These are phyloP conservation scores for Hymenoscyphus fructigenus DNA, from an alignment of 2,329 filamentous ascomycete species.

Conservation along the genomic window DNA sequence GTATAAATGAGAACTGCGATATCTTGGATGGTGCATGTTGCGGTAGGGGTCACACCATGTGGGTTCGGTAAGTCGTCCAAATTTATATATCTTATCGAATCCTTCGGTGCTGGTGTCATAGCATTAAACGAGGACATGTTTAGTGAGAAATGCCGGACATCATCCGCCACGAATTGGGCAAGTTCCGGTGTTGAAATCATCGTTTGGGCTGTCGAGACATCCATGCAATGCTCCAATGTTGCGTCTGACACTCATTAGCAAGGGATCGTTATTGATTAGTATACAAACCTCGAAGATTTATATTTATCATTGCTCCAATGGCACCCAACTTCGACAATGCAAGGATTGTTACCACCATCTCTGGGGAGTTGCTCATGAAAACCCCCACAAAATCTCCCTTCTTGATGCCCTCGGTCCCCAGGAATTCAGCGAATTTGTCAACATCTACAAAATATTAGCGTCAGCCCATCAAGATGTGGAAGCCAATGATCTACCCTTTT, in stretches of 20 bases:
- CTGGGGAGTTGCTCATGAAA: slow-evolving; percentile 49
- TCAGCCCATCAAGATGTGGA: background rate
- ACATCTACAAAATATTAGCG: slow-evolving; percentile 37
- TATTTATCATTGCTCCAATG: slow-evolving; percentile 47
- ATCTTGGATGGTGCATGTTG: slow-evolving; percentile 39
- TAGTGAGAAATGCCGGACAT: slow-evolving; percentile 39
- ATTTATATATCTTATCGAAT: slow-evolving; percentile 16
- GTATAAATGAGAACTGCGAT: slow-evolving; percentile 46
- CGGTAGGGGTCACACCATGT: slow-evolving; percentile 24
- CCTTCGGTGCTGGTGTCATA: slow-evolving; percentile 10
- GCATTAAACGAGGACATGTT: slow-evolving; percentile 40
- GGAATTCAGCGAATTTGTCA: slow-evolving; percentile 43
- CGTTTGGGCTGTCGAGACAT: slow-evolving; percentile 41
- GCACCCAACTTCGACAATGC: slow-evolving; percentile 48
- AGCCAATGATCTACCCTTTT: slow-evolving; percentile 36
- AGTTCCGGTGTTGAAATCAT: slow-evolving; percentile 47
- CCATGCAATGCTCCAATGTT: slow-evolving; percentile 46
- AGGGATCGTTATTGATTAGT: background rate
- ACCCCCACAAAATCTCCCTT: slow-evolving; percentile 45
- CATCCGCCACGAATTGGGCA: slow-evolving; percentile 34
- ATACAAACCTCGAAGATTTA: slow-evolving; percentile 43
- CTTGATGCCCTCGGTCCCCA: slow-evolving; percentile 40
- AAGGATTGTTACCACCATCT: slow-evolving; percentile 46
- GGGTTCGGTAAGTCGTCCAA: slow-evolving; percentile 20
- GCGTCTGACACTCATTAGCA: slow-evolving; percentile 36